Evolutionary conservation across 179 eudicot genomes (phyloP).

Genomic region (Heliamphora pulchella): DNA sequence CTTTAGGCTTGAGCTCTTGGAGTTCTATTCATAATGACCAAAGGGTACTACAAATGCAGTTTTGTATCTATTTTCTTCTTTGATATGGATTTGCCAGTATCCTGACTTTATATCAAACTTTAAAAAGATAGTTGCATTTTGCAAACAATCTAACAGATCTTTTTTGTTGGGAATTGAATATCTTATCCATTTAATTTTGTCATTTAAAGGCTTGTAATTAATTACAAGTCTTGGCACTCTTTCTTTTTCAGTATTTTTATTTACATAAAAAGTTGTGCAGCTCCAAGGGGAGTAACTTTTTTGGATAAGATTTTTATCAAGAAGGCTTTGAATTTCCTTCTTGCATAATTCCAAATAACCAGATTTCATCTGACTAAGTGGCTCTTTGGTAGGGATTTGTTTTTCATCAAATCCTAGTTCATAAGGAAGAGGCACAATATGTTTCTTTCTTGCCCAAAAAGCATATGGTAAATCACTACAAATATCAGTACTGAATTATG

Average conservation of each 20-base stretch:
- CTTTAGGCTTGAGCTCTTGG: too few species aligned
- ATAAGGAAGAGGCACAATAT: neutral
- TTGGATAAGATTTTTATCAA: neutral
- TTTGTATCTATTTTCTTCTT: neutral
- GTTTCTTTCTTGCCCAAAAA: neutral
- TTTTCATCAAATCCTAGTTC: neutral
- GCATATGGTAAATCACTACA: neutral
- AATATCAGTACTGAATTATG: neutral
- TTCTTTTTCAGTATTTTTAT: neutral
- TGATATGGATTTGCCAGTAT: neutral
- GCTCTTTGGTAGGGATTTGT: neutral
- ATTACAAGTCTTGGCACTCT: neutral
- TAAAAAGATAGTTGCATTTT: neutral
- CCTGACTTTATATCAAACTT: neutral
- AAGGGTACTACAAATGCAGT: neutral
- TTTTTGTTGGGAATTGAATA: neutral
- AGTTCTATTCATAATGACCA: too few species aligned
- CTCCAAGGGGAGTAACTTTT: neutral
- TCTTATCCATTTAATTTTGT: neutral
- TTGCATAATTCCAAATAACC: neutral
- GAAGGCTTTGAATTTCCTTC: neutral
- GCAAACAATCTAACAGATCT: neutral
- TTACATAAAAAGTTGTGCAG: neutral
- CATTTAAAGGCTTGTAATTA: neutral
- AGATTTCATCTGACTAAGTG: neutral